Conservation (phyloP, 2,329 filamentous ascomycete genomes). For the Cladophialophora chaetospira region DNA sequence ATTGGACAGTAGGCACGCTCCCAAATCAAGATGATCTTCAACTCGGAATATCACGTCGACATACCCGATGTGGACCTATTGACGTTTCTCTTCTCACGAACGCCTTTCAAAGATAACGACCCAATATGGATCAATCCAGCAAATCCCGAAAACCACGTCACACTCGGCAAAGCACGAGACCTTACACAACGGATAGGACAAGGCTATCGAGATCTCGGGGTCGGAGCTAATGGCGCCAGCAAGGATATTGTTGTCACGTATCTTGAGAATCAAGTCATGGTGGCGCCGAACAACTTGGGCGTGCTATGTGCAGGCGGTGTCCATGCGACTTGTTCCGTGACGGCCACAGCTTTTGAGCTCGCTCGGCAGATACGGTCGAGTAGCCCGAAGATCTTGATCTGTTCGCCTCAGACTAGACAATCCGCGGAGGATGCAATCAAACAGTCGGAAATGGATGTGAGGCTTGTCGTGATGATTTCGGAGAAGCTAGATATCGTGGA, state of each 20-base stretch:
- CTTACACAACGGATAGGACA: slow-evolving; percentile 57
- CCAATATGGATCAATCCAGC: slow-evolving; percentile 60
- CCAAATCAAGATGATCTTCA: slow-evolving; percentile 21
- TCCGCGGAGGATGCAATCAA: slow-evolving; percentile 54
- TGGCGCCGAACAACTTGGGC: slow-evolving; percentile 57
- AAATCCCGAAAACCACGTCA: slow-evolving; percentile 55
- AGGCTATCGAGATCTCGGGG: slow-evolving; percentile 57
- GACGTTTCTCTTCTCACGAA: slow-evolving; percentile 23
- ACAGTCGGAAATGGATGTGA: slow-evolving; percentile 45
- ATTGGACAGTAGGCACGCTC: not conserved
- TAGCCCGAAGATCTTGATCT: slow-evolving; percentile 47
- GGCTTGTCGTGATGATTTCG: slow-evolving; percentile 54
- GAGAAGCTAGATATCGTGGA: slow-evolving; percentile 34
- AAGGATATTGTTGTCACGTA: slow-evolving; percentile 60
- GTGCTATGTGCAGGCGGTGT: slow-evolving; percentile 62
- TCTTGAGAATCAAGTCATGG: slow-evolving; percentile 58
- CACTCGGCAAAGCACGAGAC: slow-evolving; percentile 52
- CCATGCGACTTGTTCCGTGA: slow-evolving; percentile 57
- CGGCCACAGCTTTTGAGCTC: slow-evolving; percentile 55
- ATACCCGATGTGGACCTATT: slow-evolving; percentile 24
- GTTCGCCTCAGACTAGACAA: slow-evolving; percentile 53
- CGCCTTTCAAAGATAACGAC: slow-evolving; percentile 46
- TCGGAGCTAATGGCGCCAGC: slow-evolving; percentile 52
- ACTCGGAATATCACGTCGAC: slow-evolving; percentile 21
- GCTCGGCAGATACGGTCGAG: slow-evolving; percentile 50